A percentile compares a stretch with the other conserved stretches of the same genome.
Conservation (phyloP, 495 filamentous ascomycete species). For the Xylaria castorea region DNA sequence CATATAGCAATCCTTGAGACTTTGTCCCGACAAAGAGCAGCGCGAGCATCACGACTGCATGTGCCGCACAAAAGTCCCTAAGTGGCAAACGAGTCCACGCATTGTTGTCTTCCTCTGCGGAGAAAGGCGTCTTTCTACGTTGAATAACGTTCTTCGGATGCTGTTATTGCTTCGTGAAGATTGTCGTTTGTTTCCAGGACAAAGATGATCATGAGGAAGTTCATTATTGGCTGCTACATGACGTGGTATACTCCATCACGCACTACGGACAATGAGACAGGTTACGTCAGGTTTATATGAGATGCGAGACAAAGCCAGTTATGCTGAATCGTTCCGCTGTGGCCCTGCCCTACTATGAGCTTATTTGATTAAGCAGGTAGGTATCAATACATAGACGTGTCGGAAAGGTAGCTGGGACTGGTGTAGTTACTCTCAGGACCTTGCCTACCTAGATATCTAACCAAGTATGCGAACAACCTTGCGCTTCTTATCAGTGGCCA, state of each 20-base stretch:
- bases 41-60: neutral
- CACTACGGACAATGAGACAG: neutral
- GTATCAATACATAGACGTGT: too few species aligned
- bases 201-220: neutral
- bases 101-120: neutral
- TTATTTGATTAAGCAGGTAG: neutral
- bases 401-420: too few species aligned
- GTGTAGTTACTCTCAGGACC: neutral
- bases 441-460: neutral
- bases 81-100: neutral
- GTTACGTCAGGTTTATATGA: neutral
- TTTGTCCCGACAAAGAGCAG: neutral
- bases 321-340: neutral
- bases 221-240: neutral
- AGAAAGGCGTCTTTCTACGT: conserved; percentile 13
- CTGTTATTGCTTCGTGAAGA: neutral
- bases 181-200: neutral
- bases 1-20: neutral
- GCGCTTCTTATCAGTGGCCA: neutral
- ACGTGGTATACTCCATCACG: neutral
- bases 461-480: too few species aligned
- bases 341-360: neutral
- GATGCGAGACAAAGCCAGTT: neutral
- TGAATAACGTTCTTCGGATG: neutral
- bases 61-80: neutral